Evolutionary conservation across 331 rosid species (phyloP).

Genomic region (Dryas integrifolia): DNA sequence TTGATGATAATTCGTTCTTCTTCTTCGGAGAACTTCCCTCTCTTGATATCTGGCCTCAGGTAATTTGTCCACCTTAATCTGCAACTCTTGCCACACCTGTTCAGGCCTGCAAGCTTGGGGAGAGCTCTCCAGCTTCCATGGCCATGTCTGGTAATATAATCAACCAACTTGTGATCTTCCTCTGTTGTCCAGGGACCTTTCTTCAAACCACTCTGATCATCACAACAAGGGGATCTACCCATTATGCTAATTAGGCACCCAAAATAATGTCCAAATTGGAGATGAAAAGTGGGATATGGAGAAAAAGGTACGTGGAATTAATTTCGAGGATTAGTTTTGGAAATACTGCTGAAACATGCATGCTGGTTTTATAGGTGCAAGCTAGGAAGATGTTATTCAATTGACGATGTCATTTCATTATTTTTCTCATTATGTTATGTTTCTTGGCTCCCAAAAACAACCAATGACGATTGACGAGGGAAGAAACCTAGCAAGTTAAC

Average conservation of each 20-base stretch:
- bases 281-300: background rate
- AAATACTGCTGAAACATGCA: slow-evolving; percentile 13
- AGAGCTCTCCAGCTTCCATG: slow-evolving; percentile 84
- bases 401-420: slow-evolving; percentile 22
- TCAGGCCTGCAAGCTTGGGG: slow-evolving; percentile 79
- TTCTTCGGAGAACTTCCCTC: slow-evolving; percentile 77
- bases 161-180: slow-evolving; percentile 65
- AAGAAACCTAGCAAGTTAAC: slow-evolving; percentile 29
- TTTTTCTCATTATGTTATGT: slow-evolving; percentile 9
- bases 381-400: slow-evolving; percentile 27
- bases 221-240: slow-evolving; percentile 79
- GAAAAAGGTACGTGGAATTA: background rate
- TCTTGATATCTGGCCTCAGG: slow-evolving; percentile 85
- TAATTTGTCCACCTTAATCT: slow-evolving; percentile 88
- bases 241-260: slow-evolving; percentile 20
- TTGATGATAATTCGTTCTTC: slow-evolving; percentile 68
- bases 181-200: slow-evolving; percentile 97
- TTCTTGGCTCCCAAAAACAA: slow-evolving; percentile 17
- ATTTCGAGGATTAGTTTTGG: slow-evolving; percentile 12
- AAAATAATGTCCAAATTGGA: background rate
- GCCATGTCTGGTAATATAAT: slow-evolving; percentile 52
- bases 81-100: slow-evolving; percentile 92
- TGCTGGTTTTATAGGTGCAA: slow-evolving; percentile 42
- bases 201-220: slow-evolving; percentile 53
- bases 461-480: slow-evolving; percentile 30